Evolutionary conservation across 306 rosid species (phyloP), one percentile per base, ranked within the genome.

Genomic region (Vigna angularis): DNA sequence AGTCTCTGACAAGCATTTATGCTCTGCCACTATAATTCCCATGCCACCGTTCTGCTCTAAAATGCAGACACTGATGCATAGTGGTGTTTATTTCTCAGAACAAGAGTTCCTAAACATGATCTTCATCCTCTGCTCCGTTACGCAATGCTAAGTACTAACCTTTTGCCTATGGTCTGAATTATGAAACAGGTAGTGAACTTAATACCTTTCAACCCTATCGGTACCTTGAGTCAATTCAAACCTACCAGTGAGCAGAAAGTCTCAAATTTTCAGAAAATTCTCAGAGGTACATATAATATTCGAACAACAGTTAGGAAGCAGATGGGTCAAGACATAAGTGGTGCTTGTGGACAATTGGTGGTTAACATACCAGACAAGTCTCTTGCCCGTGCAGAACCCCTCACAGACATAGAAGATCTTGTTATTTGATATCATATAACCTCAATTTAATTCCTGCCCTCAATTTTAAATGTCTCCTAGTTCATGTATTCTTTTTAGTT

Each of bases 291-390:
- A 13, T 93, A 93, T 79, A 76, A 84, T 77, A 88, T 95, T 75
- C 93, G 98, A 51, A 93, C 99, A 28, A 95, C 96, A 4, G 75
- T 95, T 45, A 93, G 96, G 40, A 95, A 91, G 86, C 84, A 95
- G 85, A 95, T 95, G 99, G 99, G 99, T 61, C 88, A 91, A 81
- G 98, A 95, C 77, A 95, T 95, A 64, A 93, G 98, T 53, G 98
- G 98, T 72, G 98, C 98, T n/a, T 95, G 98, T 70, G 98, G 97
- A 66, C 98, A 95, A 82, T 86, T 95, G 85, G 98, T 92, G 62
- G 91, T 92, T 80, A 87, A 72, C 82, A 64, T 51, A 62, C 87
- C 94, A 4, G 84, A 86, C 62, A 90, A 77, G 75, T 83, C 91
- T 61, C 85, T 22, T 57, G 90, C 75, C 59, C 84, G 77, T 66